These are phyloP conservation scores for Cryptosporidium meleagridis DNA, from an alignment of 169 alveolate genomes.

Conservation along the genomic window DNA sequence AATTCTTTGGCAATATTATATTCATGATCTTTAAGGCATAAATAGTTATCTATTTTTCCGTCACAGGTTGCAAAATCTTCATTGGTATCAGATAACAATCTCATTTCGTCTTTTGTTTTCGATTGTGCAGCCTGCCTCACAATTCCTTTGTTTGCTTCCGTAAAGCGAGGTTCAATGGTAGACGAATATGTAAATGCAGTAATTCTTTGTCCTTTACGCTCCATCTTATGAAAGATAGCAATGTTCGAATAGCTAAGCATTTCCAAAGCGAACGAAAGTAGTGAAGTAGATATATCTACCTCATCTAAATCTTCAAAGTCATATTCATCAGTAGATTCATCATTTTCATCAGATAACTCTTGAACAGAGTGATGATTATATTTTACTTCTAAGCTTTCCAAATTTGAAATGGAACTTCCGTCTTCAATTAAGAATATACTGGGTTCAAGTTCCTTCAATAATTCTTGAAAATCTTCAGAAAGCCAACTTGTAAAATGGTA, in stretches of 20 bases:
- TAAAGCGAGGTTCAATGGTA: conserved; percentile 34
- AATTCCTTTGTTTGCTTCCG: conserved; percentile 32
- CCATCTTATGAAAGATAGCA: conserved; percentile 43
- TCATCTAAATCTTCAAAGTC: background rate
- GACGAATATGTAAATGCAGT: conserved; percentile 68
- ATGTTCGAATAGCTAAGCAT: conserved; percentile 68
- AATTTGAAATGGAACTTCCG: conserved; percentile 67
- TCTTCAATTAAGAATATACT: conserved; percentile 56
- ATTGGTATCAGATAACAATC: background rate
- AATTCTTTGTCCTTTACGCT: conserved; percentile 66
- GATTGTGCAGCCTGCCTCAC: background rate
- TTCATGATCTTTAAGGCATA: conserved; percentile 16
- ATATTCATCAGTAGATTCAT: background rate
- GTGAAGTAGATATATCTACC: conserved; percentile 39
- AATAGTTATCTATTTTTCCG: background rate
- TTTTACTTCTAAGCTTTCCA: conserved; percentile 27
- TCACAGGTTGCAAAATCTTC: background rate
- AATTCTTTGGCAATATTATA: conserved; percentile 25
- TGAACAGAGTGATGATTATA: background rate
- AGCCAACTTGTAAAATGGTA: conserved; percentile 52
- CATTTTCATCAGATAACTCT: conserved; percentile 25
- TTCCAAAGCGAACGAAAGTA: conserved; percentile 57
- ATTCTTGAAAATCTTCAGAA: conserved; percentile 41
- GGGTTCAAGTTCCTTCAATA: conserved; percentile 37
- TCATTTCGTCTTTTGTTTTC: background rate